Percentiles rank a stretch among this genome's conserved stretches.
Evolutionary conservation across 179 eudicot genomes (phyloP).

Genomic region (Camellia oleifera): DNA sequence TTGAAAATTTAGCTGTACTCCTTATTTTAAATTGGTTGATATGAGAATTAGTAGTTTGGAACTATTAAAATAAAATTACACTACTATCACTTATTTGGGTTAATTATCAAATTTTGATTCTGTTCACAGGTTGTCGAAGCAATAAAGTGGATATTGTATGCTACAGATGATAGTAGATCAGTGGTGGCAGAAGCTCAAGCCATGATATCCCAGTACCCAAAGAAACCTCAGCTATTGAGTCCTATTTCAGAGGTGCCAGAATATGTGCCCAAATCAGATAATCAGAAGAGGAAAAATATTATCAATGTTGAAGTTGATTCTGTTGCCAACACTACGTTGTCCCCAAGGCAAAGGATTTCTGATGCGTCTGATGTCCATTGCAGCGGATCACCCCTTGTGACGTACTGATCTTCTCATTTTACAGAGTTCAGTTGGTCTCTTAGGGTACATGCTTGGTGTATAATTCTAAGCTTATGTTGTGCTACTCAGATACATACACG

Average conservation of each 20-base stretch:
- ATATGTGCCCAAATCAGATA: slow-evolving; percentile 36
- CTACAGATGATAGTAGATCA: slow-evolving; percentile 63
- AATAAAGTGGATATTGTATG: slow-evolving; percentile 66
- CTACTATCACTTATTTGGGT: not conserved
- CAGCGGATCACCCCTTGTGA: slow-evolving; percentile 57
- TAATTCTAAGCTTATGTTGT: not conserved
- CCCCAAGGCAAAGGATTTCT: slow-evolving; percentile 77
- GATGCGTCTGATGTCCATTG: slow-evolving; percentile 77
- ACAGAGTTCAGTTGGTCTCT: not conserved
- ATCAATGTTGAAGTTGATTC: slow-evolving; percentile 64
- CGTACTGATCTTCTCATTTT: slow-evolving; percentile 25
- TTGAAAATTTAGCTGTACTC: slow-evolving; percentile 65
- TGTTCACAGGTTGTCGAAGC: slow-evolving; percentile 64
- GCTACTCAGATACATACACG: not conserved
- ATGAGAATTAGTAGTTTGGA: not conserved
- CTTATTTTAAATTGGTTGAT: not conserved
- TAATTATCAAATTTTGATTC: not conserved
- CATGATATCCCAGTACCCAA: slow-evolving; percentile 47
- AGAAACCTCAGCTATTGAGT: slow-evolving; percentile 24
- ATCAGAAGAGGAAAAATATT: slow-evolving; percentile 71
- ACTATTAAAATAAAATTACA: not conserved
- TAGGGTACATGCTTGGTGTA: not conserved
- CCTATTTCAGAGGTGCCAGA: slow-evolving; percentile 39
- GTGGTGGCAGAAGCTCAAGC: slow-evolving; percentile 80
- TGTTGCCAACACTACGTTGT: slow-evolving; percentile 53